Evolutionary conservation across 495 filamentous ascomycete genomes (phyloP), one percentile per base, ranked within the genome.

Genomic region (Aspergillus panamensis): DNA sequence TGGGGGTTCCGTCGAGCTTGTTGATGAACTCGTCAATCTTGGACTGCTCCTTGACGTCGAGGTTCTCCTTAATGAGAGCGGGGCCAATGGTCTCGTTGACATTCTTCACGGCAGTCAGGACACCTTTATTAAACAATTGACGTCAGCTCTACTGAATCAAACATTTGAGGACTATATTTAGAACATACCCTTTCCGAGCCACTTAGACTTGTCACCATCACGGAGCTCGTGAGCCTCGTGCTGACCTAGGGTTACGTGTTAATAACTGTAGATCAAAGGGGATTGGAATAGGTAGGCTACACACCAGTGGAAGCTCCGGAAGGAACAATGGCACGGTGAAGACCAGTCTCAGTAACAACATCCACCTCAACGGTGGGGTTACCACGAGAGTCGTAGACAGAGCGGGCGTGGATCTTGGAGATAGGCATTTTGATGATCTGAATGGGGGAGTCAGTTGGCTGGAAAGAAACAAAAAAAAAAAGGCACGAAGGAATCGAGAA

Each of bases 151-250:
- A 8, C 7, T 30, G 29, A 21, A 6, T 10, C 21, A 31, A 33
- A 12, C 8, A 47, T 33, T 3, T 10, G 10, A 47, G 37, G 19
- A 30, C 21, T 35, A 35, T 9, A n/a, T 54, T 29, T 40, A 43
- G 43, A 48, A 74, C 76, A 63, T 68, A 79, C 92, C 92, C 84
- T 97, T 97, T 72, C 95, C 95, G 67, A 71, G 86, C 94, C 95
- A 99, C 76, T 94, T 89, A 76, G 83, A 79, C 86, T 97, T 97
- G 82, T 97, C 94, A 72, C 92, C 93, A 73, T 99, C 95, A 73
- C 95, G 94, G 75, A 99, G 91, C 82, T 99, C 95, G 73, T 88
- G 88, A 68, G 95, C 95, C 81, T 99, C 95, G 79, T 97, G 91
- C 76, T 96, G 91, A 67, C 94, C 92, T 95, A 64, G 39, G 60